A percentile compares a stretch with the other conserved stretches of the same genome.
phyloP scores from a whole-genome alignment of 2,329 filamentous ascomycete genomes.

The Trichoderma endophyticum region DNA sequence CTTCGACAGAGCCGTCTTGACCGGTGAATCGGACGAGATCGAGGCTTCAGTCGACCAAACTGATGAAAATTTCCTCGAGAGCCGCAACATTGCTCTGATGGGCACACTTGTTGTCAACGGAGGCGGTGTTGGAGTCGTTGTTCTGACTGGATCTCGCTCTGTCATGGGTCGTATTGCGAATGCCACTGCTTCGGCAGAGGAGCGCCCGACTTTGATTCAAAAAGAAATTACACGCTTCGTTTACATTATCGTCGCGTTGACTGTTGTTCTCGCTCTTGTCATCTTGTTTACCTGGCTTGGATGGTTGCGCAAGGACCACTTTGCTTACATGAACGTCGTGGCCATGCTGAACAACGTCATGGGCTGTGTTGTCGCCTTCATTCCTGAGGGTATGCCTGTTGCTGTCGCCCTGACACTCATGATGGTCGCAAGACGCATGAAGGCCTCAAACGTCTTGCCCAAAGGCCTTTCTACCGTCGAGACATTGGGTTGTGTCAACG shows the following conservation, averaged over 20 bases:
- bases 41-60: constrained; percentile 40
- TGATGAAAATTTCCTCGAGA: constrained; percentile 42
- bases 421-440: constrained; percentile 44
- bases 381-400: constrained; percentile 41
- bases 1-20: constrained; percentile 42
- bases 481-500: constrained; percentile 43
- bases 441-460: constrained; percentile 40
- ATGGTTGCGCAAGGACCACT: constrained; percentile 39
- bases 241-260: constrained; percentile 40
- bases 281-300: constrained; percentile 46
- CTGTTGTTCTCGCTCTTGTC: constrained; percentile 35
- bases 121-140: constrained; percentile 37
- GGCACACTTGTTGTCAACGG: constrained; percentile 43
- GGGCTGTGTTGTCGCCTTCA: constrained; percentile 41
- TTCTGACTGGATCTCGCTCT: constrained; percentile 38
- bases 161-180: constrained; percentile 43
- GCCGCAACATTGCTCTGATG: constrained; percentile 43
- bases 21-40: constrained; percentile 42
- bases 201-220: constrained; percentile 40
- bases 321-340: constrained; percentile 40
- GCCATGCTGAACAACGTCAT: constrained; percentile 46
- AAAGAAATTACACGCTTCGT: constrained; percentile 44
- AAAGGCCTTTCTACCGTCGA: constrained; percentile 43
- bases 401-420: constrained; percentile 40
- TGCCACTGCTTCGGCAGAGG: constrained; percentile 36